phyloP scores from a whole-genome alignment of 768 basidiomycete genomes.

The Psilocybe cubensis region DNA sequence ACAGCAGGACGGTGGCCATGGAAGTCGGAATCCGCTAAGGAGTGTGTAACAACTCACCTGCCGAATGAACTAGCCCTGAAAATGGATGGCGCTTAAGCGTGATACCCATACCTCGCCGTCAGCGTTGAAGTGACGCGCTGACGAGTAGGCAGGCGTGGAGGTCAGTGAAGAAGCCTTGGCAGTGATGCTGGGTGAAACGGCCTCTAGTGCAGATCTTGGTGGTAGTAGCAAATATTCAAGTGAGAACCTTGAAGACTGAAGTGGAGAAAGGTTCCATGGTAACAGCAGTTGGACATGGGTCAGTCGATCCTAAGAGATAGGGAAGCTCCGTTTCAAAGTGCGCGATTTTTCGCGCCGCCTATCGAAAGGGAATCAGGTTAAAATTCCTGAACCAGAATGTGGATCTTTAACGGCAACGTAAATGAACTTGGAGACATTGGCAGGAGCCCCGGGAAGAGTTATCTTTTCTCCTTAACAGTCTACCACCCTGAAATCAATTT shows the following conservation, averaged over 20 bases:
- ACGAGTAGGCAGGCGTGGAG: slow-evolving; percentile 82
- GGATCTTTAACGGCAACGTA: slow-evolving; percentile 71
- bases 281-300: slow-evolving; percentile 88
- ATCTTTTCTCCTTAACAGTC: slow-evolving; percentile 79
- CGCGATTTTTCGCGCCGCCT: slow-evolving; percentile 63
- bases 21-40: slow-evolving; percentile 20
- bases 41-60: slow-evolving; percentile 73
- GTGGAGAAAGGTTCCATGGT: slow-evolving; percentile 89
- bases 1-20: slow-evolving; percentile 20
- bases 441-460: slow-evolving; percentile 78
- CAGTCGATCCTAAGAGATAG: slow-evolving; percentile 84
- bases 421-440: slow-evolving; percentile 67
- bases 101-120: slow-evolving; percentile 85
- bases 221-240: slow-evolving; percentile 89
- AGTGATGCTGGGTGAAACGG: slow-evolving; percentile 61
- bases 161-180: slow-evolving; percentile 80
- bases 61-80: slow-evolving; percentile 91
- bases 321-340: slow-evolving; percentile 75
- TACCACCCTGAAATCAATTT: slow-evolving; percentile 76
- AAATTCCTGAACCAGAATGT: slow-evolving; percentile 80
- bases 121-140: slow-evolving; percentile 70
- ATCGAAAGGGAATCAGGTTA: slow-evolving; percentile 82
- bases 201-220: slow-evolving; percentile 89
- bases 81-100: slow-evolving; percentile 90
- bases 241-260: slow-evolving; percentile 88